Conservation (phyloP, 2,329 filamentous ascomycete species). For the Monascus ruber region DNA sequence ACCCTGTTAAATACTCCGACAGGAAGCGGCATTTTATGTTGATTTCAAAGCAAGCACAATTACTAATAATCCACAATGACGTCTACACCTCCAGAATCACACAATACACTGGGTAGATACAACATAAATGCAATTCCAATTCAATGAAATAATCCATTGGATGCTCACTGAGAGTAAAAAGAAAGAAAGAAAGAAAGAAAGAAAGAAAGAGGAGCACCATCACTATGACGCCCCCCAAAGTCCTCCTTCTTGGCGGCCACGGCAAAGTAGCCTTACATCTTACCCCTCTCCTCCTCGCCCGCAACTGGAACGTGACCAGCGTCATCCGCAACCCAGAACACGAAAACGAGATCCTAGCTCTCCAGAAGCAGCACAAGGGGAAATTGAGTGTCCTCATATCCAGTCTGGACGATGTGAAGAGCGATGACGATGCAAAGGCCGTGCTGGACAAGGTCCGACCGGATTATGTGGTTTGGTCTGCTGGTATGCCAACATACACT, state of each 20-base stretch:
- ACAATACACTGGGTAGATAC: no score
- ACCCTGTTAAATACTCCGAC: no score
- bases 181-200: constrained; percentile 1
- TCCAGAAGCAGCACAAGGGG: constrained; percentile 47
- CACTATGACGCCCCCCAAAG: constrained; percentile 23
- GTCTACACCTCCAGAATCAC: no score
- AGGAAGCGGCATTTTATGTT: no score
- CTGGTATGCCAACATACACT: constrained; percentile 20
- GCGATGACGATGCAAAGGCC: constrained; percentile 47
- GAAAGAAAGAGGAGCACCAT: constrained; percentile 3
- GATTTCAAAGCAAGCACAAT: no score
- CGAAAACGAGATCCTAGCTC: constrained; percentile 49
- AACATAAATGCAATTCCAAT: no score
- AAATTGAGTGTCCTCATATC: constrained; percentile 58
- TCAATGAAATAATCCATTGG: neutral
- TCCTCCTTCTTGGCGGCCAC: constrained; percentile 70
- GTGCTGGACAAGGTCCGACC: constrained; percentile 42
- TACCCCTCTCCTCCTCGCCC: constrained; percentile 63
- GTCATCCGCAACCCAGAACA: constrained; percentile 66
- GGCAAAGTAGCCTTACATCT: constrained; percentile 66
- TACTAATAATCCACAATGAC: no score
- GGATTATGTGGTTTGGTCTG: constrained; percentile 37
- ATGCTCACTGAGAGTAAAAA: neutral
- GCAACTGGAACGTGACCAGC: constrained; percentile 66
- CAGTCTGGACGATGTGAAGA: constrained; percentile 61